Base-by-base conservation (phyloP, 306 rosid genomes). In the Lathyrus oleraceus region DNA sequence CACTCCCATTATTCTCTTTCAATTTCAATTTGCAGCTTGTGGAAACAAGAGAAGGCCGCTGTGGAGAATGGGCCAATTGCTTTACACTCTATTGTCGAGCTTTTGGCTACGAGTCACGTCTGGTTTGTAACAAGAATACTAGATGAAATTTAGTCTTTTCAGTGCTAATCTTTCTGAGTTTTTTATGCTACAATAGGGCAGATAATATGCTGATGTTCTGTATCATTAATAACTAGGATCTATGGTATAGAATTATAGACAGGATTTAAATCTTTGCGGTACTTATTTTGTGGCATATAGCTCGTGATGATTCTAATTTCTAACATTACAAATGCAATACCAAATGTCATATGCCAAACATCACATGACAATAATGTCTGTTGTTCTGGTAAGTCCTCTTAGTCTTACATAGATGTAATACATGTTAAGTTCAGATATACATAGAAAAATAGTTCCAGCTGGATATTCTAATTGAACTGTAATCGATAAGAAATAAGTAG, bases 51-150 rank as follows among this genome's bases (percentile, higher is more conserved):
- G 83, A 79, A 67, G 98, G 98, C 30, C 98, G 97, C 30, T 93
- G 98, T 61, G 97, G 97, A 67, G 98, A 93, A 81, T 90, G 98
- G 98, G 97, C 98, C 75, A 90, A 93, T 73, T 93, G 98, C 87
- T 93, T 93, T 81, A 93, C 94, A 0, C 87, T 87, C 65, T 93
- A 90, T 53, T 93, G 98, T 77, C 96, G 94, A 73, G 89, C 90
- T 79, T 93, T 89, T 74, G 98, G 98, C 80, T 93, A 81, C 78
- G 96, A 87, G 49, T 90, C 96, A 47, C 96, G 97, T 43, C 76
- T 88, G 87, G 97, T 88, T 65, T 82, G 96, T 85, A 56, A 32
- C 72, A 48, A 1, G 25, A 70, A 13, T 43, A 8, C 53, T 21
- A 2, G 20, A 48, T 65, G 39, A 10, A 66, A 69, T 60, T 75